These are phyloP conservation scores for Phalaenopsis equestris DNA, from an alignment of 106 monocot genomes.

Conservation along the genomic window DNA sequence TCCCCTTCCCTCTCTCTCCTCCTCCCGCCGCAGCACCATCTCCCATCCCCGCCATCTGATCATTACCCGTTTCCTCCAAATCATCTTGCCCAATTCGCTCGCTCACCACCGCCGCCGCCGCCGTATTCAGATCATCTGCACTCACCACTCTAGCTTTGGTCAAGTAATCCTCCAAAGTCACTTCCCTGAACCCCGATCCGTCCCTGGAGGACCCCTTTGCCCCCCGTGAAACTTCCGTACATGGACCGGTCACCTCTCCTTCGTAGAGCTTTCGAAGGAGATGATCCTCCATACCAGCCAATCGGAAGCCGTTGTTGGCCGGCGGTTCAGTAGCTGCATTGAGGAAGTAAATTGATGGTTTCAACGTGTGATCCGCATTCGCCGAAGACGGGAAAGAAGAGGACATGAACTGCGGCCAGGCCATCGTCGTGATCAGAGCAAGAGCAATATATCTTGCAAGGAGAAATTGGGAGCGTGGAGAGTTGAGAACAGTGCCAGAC, in stretches of 20 bases:
- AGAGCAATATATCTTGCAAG: not conserved
- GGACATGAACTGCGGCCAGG: conserved; percentile 8
- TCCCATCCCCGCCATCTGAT: conserved; percentile 5
- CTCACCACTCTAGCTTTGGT: not conserved
- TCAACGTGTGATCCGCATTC: not conserved
- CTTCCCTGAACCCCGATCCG: not conserved
- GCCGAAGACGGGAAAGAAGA: not conserved
- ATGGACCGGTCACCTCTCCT: not conserved
- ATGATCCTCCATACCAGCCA: not conserved
- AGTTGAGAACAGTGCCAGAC: not conserved
- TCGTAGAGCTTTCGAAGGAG: not conserved
- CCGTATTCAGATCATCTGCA: not conserved
- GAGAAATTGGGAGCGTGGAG: not conserved
- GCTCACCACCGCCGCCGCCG: not conserved
- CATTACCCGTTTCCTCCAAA: not conserved
- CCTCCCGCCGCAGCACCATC: conserved; percentile 9
- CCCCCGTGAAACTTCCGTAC: not conserved
- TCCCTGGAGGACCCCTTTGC: not conserved
- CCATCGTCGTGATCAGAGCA: not conserved
- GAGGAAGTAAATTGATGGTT: conserved; percentile 6
- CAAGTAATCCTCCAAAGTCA: conserved; percentile 6
- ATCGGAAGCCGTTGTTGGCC: conserved; percentile 1
- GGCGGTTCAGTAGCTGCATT: not conserved
- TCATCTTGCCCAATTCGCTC: not conserved
- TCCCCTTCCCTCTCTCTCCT: conserved; percentile 28